phyloP scores from a whole-genome alignment of 2,329 filamentous ascomycete genomes.

The Triangularia verruculosa region DNA sequence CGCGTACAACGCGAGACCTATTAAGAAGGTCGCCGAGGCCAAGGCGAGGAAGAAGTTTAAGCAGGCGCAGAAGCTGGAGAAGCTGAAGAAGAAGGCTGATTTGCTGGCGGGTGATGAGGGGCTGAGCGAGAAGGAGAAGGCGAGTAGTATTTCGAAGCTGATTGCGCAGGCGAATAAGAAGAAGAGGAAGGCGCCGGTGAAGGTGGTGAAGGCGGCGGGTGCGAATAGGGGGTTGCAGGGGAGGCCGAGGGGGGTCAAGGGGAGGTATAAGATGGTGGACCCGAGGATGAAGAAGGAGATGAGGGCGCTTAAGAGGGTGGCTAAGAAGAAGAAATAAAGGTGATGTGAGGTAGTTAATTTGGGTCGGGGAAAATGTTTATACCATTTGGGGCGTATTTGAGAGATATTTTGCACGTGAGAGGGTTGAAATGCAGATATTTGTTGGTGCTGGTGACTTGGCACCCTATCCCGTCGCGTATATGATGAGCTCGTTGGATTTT shows the following conservation, averaged over 20 bases:
- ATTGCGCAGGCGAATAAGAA: constrained; percentile 74
- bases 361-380: not conserved
- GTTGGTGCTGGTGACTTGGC: too few species aligned
- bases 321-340: constrained; percentile 64
- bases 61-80: constrained; percentile 85
- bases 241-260: constrained; percentile 87
- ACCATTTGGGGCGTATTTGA: not conserved
- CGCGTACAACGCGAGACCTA: constrained; percentile 89
- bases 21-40: constrained; percentile 98
- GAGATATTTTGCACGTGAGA: not conserved
- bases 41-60: constrained; percentile 97
- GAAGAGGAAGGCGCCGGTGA: constrained; percentile 79
- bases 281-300: constrained; percentile 95
- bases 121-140: constrained; percentile 95
- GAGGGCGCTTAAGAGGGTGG: constrained; percentile 73
- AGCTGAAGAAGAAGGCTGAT: constrained; percentile 95
- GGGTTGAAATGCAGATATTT: too few species aligned
- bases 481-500: too few species aligned
- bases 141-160: constrained; percentile 74
- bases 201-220: constrained; percentile 84
- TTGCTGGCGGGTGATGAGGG: constrained; percentile 84
- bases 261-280: constrained; percentile 96
- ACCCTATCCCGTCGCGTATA: too few species aligned
- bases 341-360: not conserved
- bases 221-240: constrained; percentile 82